Evolutionary conservation across 2,329 filamentous ascomycete species (phyloP).

Genomic region (Karstenula rhodostoma): DNA sequence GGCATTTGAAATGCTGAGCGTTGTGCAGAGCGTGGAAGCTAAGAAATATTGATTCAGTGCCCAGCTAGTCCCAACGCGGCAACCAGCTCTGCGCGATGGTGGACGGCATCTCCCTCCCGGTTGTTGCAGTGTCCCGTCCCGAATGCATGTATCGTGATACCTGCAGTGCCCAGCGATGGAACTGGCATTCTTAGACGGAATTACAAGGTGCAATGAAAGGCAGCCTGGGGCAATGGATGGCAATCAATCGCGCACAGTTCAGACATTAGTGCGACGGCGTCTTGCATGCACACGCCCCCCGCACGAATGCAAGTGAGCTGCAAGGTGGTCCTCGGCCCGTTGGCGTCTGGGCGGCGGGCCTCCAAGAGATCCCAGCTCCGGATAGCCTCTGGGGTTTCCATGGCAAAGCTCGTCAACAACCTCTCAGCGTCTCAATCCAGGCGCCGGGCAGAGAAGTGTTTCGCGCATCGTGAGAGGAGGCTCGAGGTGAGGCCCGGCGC

Average conservation of each 20-base stretch:
- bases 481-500: background rate
- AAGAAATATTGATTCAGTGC: constrained; percentile 12
- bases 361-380: constrained; percentile 5
- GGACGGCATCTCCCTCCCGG: background rate
- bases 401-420: constrained; percentile 17
- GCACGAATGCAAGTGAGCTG: constrained; percentile 13
- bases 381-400: constrained; percentile 15
- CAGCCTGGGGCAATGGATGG: background rate
- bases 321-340: constrained; percentile 14
- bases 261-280: constrained; percentile 4
- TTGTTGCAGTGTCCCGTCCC: background rate
- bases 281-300: constrained; percentile 4
- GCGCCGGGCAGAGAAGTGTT: constrained; percentile 2
- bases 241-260: background rate
- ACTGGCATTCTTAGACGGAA: background rate
- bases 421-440: background rate
- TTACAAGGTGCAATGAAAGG: background rate
- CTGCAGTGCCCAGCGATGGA: background rate
- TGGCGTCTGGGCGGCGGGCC: constrained; percentile 2
- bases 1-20: constrained; percentile 8
- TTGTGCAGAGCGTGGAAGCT: constrained; percentile 3
- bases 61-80: constrained; percentile 5
- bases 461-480: constrained; percentile 12
- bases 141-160: background rate
- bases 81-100: constrained; percentile 3